Base-by-base conservation (phyloP, 495 filamentous ascomycete genomes). In the Talaromyces thailandensis region DNA sequence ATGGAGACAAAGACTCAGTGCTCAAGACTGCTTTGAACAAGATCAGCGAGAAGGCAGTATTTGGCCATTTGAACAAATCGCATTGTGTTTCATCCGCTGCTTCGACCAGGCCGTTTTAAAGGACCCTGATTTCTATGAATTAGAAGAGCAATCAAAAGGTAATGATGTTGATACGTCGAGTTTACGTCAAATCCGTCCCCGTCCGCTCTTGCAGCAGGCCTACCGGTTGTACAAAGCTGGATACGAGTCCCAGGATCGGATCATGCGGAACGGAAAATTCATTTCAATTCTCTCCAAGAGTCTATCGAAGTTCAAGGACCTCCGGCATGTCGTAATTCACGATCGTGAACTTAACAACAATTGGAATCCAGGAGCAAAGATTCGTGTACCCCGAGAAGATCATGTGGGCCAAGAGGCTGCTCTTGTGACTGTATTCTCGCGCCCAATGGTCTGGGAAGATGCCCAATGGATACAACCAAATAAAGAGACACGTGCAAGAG, bases 381-480 rank as follows among this genome's bases (percentile, higher is more conserved):
- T 58, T 37, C n/a, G 28, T 12, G 56, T 58, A 23, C n/a, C 18
- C 18, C 21, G 11, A n/a, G 14, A 32, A 18, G 56, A 58, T 35
- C 18, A 32, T 24, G 28, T 2, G 8, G 56, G 16, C 21, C 56
- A 58, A 23, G 56, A 58, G 21, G 16, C 18, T 21, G 56, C 56
- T 32, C 56, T 58, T 37, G 56, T 58, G 11, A 6, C n/a, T 9
- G 29, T 37, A 37, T 58, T 58, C 21, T 35, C 56, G 9, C 31
- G 56, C 21, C 56, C 56, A 37, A 35, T 58, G 56, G 25, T 32
- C 18, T 58, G 56, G 56, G 56, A 58, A 14, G 32, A 32, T 37
- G 21, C 56, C 0, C 28, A 26, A 58, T 58, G 56, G 56, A 58
- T 58, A 18, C 18, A 58, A 58, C 56, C 56, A 32, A 37, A 9